phyloP scores from a whole-genome alignment of 1,284 basidiomycete genomes.

The Heterobasidion parviporum region DNA sequence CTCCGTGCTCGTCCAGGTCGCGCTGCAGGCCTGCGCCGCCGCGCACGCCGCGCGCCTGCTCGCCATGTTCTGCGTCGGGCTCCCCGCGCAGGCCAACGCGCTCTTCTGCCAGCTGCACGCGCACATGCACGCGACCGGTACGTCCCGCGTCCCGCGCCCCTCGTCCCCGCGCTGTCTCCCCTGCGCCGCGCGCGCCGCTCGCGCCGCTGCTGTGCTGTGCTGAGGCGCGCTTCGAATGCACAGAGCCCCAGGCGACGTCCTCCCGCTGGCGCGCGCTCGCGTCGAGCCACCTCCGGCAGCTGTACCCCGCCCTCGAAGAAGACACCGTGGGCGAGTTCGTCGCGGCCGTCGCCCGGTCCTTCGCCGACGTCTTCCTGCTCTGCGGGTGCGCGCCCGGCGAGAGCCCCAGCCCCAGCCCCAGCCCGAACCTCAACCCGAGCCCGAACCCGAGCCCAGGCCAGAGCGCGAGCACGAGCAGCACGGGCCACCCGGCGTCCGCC shows the following conservation, averaged over 20 bases:
- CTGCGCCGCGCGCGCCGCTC: slow-evolving; percentile 1
- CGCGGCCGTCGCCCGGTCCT: slow-evolving; percentile 64
- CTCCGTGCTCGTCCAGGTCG: slow-evolving; percentile 65
- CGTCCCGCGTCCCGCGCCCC: slow-evolving; percentile 21
- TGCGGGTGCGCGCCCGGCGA: slow-evolving; percentile 37
- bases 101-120: slow-evolving; percentile 57
- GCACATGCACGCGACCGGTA: slow-evolving; percentile 56
- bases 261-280: slow-evolving; percentile 67
- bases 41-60: slow-evolving; percentile 58
- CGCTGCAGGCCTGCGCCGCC: slow-evolving; percentile 59
- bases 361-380: slow-evolving; percentile 53
- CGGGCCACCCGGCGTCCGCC: slow-evolving; percentile 24
- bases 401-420: neutral
- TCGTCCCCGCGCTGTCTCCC: too few relatives aligned
- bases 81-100: slow-evolving; percentile 58
- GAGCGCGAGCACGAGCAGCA: slow-evolving; percentile 15
- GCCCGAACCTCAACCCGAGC: too few relatives aligned
- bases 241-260: slow-evolving; percentile 68
- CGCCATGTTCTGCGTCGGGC: slow-evolving; percentile 63
- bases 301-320: slow-evolving; percentile 59
- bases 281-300: slow-evolving; percentile 54
- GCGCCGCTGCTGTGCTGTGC: slow-evolving; percentile 3
- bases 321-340: slow-evolving; percentile 58
- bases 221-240: slow-evolving; percentile 3
- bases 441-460: too few relatives aligned